These are phyloP conservation scores for Arabidopsis lyrata DNA, from an alignment of 441 rosid species.

Conservation along the genomic window DNA sequence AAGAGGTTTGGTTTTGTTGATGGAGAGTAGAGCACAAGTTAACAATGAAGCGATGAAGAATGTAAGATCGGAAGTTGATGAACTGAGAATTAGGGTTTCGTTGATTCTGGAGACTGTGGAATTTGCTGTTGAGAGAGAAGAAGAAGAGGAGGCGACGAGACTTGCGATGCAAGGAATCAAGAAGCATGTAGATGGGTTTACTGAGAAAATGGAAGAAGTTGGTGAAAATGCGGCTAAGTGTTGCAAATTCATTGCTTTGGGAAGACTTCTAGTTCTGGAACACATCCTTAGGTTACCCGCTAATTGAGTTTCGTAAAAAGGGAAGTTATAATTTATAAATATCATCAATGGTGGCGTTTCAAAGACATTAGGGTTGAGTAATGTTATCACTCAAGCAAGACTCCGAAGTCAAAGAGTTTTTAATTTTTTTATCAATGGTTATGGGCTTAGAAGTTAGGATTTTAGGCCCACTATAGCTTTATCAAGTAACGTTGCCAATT, in stretches of 20 bases:
- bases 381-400: neutral
- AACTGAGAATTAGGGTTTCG: neutral
- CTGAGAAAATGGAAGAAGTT: slow-evolving; percentile 18
- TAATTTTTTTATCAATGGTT: neutral
- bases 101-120: slow-evolving; percentile 1
- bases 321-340: too few species aligned
- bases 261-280: slow-evolving; percentile 7
- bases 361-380: neutral
- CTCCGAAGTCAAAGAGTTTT: neutral
- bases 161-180: slow-evolving; percentile 28
- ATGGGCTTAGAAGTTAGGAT: neutral
- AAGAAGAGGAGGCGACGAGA: slow-evolving; percentile 26
- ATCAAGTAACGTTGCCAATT: neutral
- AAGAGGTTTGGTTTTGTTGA: neutral
- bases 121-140: slow-evolving; percentile 18
- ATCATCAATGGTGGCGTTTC: neutral
- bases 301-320: neutral
- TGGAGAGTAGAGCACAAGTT: neutral
- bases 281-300: slow-evolving; percentile 9
- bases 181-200: slow-evolving; percentile 17
- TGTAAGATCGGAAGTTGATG: neutral
- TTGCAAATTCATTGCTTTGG: slow-evolving; percentile 13
- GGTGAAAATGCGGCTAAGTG: slow-evolving; percentile 27
- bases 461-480: neutral
- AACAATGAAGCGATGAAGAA: slow-evolving; percentile 2